Percentiles rank a stretch among this genome's conserved stretches.
phyloP scores from a whole-genome alignment of 768 basidiomycete species.

The Podaxis carcinomalis region DNA sequence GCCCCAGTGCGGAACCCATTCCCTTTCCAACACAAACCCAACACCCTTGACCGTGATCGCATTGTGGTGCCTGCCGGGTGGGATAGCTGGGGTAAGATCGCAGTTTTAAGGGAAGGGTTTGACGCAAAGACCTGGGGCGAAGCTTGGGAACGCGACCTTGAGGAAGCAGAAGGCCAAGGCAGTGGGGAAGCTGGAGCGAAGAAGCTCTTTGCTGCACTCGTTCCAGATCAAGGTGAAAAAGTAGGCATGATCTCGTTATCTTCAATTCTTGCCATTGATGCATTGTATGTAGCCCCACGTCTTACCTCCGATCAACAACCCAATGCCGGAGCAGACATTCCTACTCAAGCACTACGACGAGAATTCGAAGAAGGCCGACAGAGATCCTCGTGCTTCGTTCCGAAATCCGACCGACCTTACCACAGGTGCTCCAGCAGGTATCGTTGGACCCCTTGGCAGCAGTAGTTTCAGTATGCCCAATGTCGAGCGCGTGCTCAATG shows the following conservation, averaged over 20 bases:
- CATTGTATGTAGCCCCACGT: conserved; percentile 46
- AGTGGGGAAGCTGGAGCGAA: conserved; percentile 57
- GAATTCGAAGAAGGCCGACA: conserved; percentile 83
- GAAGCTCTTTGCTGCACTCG: conserved; percentile 63
- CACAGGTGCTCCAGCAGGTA: conserved; percentile 56
- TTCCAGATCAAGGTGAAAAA: conserved; percentile 73
- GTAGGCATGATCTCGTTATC: conserved; percentile 33
- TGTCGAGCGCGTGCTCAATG: conserved; percentile 82
- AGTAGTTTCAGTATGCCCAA: conserved; percentile 81
- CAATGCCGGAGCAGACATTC: conserved; percentile 87
- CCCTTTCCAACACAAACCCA: conserved; percentile 83
- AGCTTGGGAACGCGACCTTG: conserved; percentile 73
- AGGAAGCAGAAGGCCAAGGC: conserved; percentile 34
- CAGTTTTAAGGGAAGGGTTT: conserved; percentile 86
- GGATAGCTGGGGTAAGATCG: conserved; percentile 98
- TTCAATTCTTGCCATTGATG: not conserved
- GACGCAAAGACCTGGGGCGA: conserved; percentile 79
- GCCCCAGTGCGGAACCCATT: conserved; percentile 75
- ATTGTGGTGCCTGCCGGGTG: conserved; percentile 93
- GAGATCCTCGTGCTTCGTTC: conserved; percentile 87
- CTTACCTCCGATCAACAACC: conserved; percentile 73
- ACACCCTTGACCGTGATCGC: conserved; percentile 88
- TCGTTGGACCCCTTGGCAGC: conserved; percentile 91
- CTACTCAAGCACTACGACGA: conserved; percentile 89
- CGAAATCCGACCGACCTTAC: conserved; percentile 65